Evolutionary conservation across 192 early-diverging fungal species (phyloP).

Genomic region (Backusella westeae): DNA sequence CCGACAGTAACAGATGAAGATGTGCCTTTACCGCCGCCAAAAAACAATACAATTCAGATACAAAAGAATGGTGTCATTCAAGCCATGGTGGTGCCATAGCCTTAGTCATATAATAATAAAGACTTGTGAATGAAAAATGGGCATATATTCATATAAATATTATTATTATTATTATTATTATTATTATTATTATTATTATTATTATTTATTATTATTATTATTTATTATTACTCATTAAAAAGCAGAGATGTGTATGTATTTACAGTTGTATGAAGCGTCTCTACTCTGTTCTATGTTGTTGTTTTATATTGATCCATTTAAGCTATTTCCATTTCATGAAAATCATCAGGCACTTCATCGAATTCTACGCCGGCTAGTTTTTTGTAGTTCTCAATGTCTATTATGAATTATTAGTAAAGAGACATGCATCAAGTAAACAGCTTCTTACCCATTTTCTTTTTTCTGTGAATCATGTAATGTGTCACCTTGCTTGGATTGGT

Average conservation of each 20-base stretch:
- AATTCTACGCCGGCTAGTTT: conserved; percentile 4
- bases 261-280: no score
- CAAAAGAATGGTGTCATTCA: conserved; percentile 1
- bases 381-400: conserved; percentile 18
- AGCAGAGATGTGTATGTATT: no score
- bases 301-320: neutral
- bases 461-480: conserved; percentile 25
- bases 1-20: conserved; percentile 1
- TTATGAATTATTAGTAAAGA: no score
- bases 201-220: no score
- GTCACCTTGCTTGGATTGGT: conserved; percentile 23
- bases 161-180: no score
- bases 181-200: no score
- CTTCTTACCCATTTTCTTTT: conserved; percentile 26
- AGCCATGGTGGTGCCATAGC: neutral
- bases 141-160: no score
- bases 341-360: conserved; percentile 25
- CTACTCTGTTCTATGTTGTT: no score
- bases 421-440: no score
- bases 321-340: conserved; percentile 13
- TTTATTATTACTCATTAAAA: no score
- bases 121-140: no score
- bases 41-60: neutral
- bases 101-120: no score
- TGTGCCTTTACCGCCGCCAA: neutral